Percentiles rank a stretch among this genome's conserved stretches.
These are phyloP conservation scores for Xanthoconium separans DNA, from an alignment of 1,284 basidiomycete genomes.

Conservation along the genomic window DNA sequence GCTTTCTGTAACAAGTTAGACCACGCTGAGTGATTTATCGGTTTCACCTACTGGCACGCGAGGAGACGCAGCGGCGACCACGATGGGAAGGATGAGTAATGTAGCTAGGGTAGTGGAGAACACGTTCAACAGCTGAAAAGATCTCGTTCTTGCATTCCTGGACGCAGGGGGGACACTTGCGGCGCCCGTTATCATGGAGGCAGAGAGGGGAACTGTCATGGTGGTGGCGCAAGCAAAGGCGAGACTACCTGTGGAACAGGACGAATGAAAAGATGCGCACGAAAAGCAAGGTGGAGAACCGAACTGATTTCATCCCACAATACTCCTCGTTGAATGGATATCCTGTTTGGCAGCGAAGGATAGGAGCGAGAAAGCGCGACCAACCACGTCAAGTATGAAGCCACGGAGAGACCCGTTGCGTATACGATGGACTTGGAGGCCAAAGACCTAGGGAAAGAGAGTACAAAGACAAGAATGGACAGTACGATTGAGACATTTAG, in stretches of 20 bases:
- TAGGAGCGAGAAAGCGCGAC: slow-evolving; percentile 50
- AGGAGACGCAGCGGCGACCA: slow-evolving; percentile 49
- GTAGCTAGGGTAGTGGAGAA: slow-evolving; percentile 49
- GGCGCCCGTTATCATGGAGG: slow-evolving; percentile 49
- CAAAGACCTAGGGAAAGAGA: slow-evolving; percentile 54
- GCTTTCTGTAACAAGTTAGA: slow-evolving; percentile 22
- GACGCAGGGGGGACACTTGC: slow-evolving; percentile 35
- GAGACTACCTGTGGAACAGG: slow-evolving; percentile 36
- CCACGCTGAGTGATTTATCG: not conserved
- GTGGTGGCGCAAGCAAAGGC: slow-evolving; percentile 66
- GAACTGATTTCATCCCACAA: slow-evolving; percentile 66
- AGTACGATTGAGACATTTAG: slow-evolving; percentile 38
- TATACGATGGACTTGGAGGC: slow-evolving; percentile 51
- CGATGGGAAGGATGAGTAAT: slow-evolving; percentile 55
- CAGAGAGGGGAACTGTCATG: slow-evolving; percentile 62
- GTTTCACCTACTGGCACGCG: slow-evolving; percentile 39
- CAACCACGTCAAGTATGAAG: slow-evolving; percentile 60
- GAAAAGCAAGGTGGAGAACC: slow-evolving; percentile 28
- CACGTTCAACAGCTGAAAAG: slow-evolving; percentile 58
- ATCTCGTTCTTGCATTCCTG: slow-evolving; percentile 49
- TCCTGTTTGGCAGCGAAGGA: slow-evolving; percentile 35
- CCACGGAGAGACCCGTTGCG: slow-evolving; percentile 56
- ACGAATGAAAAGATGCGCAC: slow-evolving; percentile 4
- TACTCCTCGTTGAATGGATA: slow-evolving; percentile 43
- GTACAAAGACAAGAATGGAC: slow-evolving; percentile 44